Evolutionary conservation across 2,329 filamentous ascomycete genomes (phyloP).

Genomic region (Dactylellina parvicollis): DNA sequence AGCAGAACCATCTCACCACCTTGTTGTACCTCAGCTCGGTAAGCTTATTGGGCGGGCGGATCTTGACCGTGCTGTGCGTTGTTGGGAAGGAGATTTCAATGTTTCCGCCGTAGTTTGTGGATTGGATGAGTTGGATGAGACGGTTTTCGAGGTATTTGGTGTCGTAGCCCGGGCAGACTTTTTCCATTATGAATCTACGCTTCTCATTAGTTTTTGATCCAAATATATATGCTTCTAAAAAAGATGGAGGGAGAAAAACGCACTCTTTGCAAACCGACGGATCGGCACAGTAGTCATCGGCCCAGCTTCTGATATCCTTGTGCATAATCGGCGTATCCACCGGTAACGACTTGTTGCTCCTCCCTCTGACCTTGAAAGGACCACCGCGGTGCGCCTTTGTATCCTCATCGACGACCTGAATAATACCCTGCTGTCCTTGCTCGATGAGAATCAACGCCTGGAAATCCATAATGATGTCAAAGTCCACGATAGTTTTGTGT

Average conservation of each 20-base stretch:
- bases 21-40: slow-evolving; percentile 73
- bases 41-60: slow-evolving; percentile 71
- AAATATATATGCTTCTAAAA: no score
- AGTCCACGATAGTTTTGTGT: slow-evolving; percentile 67
- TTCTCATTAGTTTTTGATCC: slow-evolving; percentile 14
- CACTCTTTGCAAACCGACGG: slow-evolving; percentile 67
- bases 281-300: slow-evolving; percentile 72
- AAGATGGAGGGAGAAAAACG: slow-evolving; percentile 4
- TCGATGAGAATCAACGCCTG: slow-evolving; percentile 68
- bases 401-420: slow-evolving; percentile 68
- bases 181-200: slow-evolving; percentile 57
- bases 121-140: slow-evolving; percentile 69
- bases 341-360: slow-evolving; percentile 61
- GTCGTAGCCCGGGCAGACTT: slow-evolving; percentile 69
- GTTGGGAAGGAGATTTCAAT: slow-evolving; percentile 70
- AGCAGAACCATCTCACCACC: slow-evolving; percentile 74
- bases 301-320: slow-evolving; percentile 70
- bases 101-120: slow-evolving; percentile 74
- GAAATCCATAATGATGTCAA: slow-evolving; percentile 70
- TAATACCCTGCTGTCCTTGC: slow-evolving; percentile 62
- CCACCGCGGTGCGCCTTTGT: slow-evolving; percentile 74
- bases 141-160: slow-evolving; percentile 66
- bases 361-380: slow-evolving; percentile 65
- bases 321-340: slow-evolving; percentile 59
- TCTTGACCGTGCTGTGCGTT: slow-evolving; percentile 68